Evolutionary conservation across 2,329 filamentous ascomycete species (phyloP).

Genomic region (Penicillium vulpinum): DNA sequence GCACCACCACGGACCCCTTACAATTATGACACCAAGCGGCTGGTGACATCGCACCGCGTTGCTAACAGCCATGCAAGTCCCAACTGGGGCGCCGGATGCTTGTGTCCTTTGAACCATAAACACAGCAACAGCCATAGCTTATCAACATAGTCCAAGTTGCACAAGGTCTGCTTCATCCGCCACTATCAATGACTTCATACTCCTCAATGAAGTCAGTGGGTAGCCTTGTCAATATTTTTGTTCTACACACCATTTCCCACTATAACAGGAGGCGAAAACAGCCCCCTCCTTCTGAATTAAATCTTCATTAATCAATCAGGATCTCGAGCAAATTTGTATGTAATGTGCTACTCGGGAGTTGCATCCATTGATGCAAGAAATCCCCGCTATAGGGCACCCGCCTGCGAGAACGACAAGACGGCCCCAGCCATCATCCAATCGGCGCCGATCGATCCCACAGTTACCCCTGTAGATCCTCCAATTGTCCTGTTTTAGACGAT

Average conservation of each 20-base stretch:
- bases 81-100: background rate
- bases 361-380: background rate
- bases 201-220: background rate
- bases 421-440: slow-evolving; percentile 3
- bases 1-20: background rate
- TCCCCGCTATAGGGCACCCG: background rate
- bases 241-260: background rate
- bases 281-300: no score
- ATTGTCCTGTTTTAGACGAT: background rate
- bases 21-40: background rate
- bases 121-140: background rate
- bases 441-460: background rate
- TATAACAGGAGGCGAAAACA: background rate
- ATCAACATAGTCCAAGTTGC: background rate
- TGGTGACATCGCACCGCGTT: background rate
- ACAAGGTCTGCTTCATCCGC: background rate
- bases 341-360: background rate
- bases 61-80: background rate
- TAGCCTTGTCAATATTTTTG: background rate
- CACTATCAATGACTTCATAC: background rate
- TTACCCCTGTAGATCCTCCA: slow-evolving; percentile 10
- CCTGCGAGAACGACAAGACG: background rate
- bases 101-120: background rate
- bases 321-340: background rate
- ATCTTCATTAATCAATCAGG: background rate